phyloP scores from a whole-genome alignment of 257 asterid genomes.

The Capsicum baccatum region DNA sequence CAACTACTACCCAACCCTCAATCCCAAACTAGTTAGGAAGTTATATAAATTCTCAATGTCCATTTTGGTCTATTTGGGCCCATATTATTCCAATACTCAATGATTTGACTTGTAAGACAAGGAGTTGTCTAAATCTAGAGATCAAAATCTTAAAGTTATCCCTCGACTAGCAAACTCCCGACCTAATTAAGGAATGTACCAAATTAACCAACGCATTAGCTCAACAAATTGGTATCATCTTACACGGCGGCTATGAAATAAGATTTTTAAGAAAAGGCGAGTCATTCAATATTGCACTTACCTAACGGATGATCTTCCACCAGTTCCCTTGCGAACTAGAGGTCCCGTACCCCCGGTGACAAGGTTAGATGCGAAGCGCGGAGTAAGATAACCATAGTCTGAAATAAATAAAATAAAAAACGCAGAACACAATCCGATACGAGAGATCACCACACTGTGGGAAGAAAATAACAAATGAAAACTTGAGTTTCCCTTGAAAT shows the following conservation, averaged over 20 bases:
- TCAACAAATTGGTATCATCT: conserved; percentile 13
- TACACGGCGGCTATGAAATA: no score
- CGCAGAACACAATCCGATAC: not conserved
- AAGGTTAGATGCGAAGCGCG: conserved; percentile 68
- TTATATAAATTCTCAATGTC: not conserved
- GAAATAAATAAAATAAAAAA: conserved; percentile 30
- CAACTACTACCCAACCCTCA: not conserved
- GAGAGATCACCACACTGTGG: not conserved
- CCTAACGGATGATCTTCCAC: conserved; percentile 99
- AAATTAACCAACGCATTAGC: conserved; percentile 2
- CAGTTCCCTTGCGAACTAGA: conserved; percentile 93
- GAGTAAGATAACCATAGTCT: conserved; percentile 68
- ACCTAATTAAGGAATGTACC: not conserved
- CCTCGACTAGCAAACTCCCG: not conserved
- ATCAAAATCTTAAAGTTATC: conserved; percentile 12
- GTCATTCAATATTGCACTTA: conserved; percentile 35
- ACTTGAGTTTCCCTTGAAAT: conserved; percentile 38
- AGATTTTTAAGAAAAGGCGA: not conserved
- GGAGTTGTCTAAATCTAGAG: not conserved
- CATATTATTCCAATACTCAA: not conserved
- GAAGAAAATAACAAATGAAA: not conserved
- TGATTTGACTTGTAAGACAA: not conserved
- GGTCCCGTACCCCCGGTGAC: conserved; percentile 83
- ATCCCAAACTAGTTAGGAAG: conserved; percentile 8
- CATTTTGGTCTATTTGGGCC: not conserved